phyloP scores from a whole-genome alignment of 1,139 yeast genomes.

The Nakaseomyces bracarensis region DNA sequence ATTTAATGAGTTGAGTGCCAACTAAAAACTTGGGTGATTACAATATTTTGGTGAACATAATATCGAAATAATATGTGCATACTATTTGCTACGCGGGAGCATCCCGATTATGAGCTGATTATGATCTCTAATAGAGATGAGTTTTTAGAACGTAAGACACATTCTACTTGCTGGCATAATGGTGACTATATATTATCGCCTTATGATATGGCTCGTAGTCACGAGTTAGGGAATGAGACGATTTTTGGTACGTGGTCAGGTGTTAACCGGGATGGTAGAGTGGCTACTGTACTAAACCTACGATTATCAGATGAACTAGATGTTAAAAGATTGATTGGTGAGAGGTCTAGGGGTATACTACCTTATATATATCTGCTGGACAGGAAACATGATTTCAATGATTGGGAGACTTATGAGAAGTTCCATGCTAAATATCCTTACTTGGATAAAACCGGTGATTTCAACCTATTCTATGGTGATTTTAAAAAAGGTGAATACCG shows the following conservation, averaged over 20 bases:
- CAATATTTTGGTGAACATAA: background rate
- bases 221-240: constrained; percentile 7
- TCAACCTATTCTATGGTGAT: constrained; percentile 67
- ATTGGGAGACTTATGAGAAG: constrained; percentile 39
- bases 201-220: constrained; percentile 63
- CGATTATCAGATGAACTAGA: constrained; percentile 30
- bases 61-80: constrained; percentile 47
- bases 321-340: constrained; percentile 20
- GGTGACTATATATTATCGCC: constrained; percentile 54
- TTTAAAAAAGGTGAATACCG: constrained; percentile 35
- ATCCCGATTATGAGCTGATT: constrained; percentile 60
- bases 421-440: constrained; percentile 21
- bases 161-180: constrained; percentile 46
- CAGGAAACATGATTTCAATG: constrained; percentile 33
- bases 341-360: constrained; percentile 62
- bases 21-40: too few relatives aligned
- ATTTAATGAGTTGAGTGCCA: too few relatives aligned
- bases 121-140: constrained; percentile 83
- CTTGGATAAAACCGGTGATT: constrained; percentile 65
- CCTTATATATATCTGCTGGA: constrained; percentile 50
- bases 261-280: constrained; percentile 47
- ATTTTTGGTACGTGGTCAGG: constrained; percentile 90
- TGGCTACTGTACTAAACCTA: constrained; percentile 72
- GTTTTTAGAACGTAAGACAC: constrained; percentile 64
- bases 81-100: constrained; percentile 49